Conservation (phyloP, 768 basidiomycete genomes). For the Termitomyces sp. region DNA sequence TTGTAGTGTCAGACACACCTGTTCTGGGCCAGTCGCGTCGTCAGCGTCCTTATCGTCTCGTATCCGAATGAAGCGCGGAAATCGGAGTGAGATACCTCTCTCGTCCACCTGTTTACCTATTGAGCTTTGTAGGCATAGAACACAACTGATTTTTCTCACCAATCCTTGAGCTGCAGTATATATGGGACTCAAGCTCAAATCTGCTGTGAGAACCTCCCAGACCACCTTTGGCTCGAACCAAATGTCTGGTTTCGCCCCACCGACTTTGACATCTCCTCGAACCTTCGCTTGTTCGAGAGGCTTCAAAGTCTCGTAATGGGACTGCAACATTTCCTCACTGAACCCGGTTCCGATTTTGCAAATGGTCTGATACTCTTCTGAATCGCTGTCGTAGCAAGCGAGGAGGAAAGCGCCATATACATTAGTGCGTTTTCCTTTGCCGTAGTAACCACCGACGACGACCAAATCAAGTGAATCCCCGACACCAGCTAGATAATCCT, state of each 20-base stretch:
- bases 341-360: slow-evolving; percentile 99
- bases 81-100: slow-evolving; percentile 91
- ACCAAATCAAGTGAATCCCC: slow-evolving; percentile 97
- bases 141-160: slow-evolving; percentile 38
- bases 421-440: slow-evolving; percentile 95
- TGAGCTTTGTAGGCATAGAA: not conserved
- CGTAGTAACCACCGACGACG: slow-evolving; percentile 96
- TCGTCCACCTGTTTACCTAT: slow-evolving; percentile 58
- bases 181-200: slow-evolving; percentile 92
- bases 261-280: slow-evolving; percentile 81
- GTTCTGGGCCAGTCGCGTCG: slow-evolving; percentile 90
- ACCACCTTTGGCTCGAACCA: slow-evolving; percentile 98
- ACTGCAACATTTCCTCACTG: slow-evolving; percentile 82
- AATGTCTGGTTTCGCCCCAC: slow-evolving; percentile 92
- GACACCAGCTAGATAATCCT: slow-evolving; percentile 94
- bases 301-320: slow-evolving; percentile 76
- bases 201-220: slow-evolving; percentile 98
- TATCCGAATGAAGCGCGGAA: slow-evolving; percentile 89
- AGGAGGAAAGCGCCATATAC: slow-evolving; percentile 98
- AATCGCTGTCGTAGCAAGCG: slow-evolving; percentile 93
- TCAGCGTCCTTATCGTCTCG: slow-evolving; percentile 93
- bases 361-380: slow-evolving; percentile 93
- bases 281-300: slow-evolving; percentile 67
- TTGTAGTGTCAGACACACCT: slow-evolving; percentile 42
- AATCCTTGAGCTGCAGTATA: slow-evolving; percentile 93